A percentile compares a stretch with the other conserved stretches of the same genome.
phyloP scores from a whole-genome alignment of 805 yeast genomes.

The Huiozyma naganishii region DNA sequence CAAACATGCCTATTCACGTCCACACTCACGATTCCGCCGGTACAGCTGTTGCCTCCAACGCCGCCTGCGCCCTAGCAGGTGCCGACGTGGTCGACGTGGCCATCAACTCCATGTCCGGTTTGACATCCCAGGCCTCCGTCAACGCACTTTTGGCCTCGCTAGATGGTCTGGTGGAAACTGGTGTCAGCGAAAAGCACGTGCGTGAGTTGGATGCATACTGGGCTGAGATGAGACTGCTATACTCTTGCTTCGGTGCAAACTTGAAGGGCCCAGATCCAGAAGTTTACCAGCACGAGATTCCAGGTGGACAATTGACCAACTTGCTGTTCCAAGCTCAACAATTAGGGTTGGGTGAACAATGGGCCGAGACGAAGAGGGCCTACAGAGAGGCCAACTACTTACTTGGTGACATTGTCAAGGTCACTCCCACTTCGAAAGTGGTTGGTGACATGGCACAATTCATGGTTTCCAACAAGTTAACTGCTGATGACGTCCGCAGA shows the following conservation, averaged over 20 bases:
- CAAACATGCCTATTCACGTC: constrained; percentile 92
- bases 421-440: constrained; percentile 98
- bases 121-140: constrained; percentile 96
- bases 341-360: constrained; percentile 92
- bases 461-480: constrained; percentile 91
- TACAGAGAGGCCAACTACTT: constrained; percentile 84
- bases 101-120: constrained; percentile 92
- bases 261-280: constrained; percentile 99
- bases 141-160: constrained; percentile 86
- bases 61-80: constrained; percentile 88
- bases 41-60: constrained; percentile 96
- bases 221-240: constrained; percentile 96
- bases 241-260: constrained; percentile 96
- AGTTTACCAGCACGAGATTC: constrained; percentile 96
- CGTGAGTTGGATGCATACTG: constrained; percentile 89
- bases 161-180: constrained; percentile 75
- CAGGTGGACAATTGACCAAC: constrained; percentile 99
- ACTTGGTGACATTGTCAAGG: constrained; percentile 95
- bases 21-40: constrained; percentile 99
- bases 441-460: constrained; percentile 99
- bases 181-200: constrained; percentile 53
- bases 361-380: constrained; percentile 93
- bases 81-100: constrained; percentile 98
- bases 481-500: constrained; percentile 73
- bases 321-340: constrained; percentile 98